These are phyloP conservation scores for Phaeotremella skinneri DNA, from an alignment of 768 basidiomycete genomes.

Conservation along the genomic window DNA sequence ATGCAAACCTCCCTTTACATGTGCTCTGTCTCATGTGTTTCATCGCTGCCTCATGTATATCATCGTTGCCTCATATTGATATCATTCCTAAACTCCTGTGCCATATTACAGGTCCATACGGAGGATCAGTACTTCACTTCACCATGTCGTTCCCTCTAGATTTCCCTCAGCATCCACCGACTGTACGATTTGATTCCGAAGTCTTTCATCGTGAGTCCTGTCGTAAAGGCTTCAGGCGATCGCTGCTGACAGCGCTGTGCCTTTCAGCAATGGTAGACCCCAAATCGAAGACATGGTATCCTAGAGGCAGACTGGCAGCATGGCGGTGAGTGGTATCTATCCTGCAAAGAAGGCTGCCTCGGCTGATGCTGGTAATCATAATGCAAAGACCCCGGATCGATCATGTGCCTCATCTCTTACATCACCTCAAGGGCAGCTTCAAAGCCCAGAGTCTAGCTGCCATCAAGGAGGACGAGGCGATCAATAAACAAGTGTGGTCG, in stretches of 20 bases:
- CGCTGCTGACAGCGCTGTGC: background rate
- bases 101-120: constrained; percentile 38
- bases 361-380: background rate
- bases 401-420: constrained; percentile 38
- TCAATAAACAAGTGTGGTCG: constrained; percentile 44
- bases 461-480: constrained; percentile 35
- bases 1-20: too few relatives aligned
- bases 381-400: constrained; percentile 31
- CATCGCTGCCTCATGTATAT: too few relatives aligned
- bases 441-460: constrained; percentile 16
- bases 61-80: background rate
- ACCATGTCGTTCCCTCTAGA: constrained; percentile 25
- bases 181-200: constrained; percentile 34
- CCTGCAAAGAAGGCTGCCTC: background rate
- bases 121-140: constrained; percentile 36
- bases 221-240: background rate
- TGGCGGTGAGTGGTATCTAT: constrained; percentile 35
- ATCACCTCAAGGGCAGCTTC: constrained; percentile 36
- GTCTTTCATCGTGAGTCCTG: constrained; percentile 42
- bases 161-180: constrained; percentile 29
- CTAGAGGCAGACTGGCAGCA: constrained; percentile 19
- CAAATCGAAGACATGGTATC: constrained; percentile 38
- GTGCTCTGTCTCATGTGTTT: background rate
- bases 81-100: background rate
- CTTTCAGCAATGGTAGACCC: constrained; percentile 41